A percentile compares a stretch with the other conserved stretches of the same genome.
Conservation (phyloP, 2,329 filamentous ascomycete species). For the Pestalotiopsis sp. region DNA sequence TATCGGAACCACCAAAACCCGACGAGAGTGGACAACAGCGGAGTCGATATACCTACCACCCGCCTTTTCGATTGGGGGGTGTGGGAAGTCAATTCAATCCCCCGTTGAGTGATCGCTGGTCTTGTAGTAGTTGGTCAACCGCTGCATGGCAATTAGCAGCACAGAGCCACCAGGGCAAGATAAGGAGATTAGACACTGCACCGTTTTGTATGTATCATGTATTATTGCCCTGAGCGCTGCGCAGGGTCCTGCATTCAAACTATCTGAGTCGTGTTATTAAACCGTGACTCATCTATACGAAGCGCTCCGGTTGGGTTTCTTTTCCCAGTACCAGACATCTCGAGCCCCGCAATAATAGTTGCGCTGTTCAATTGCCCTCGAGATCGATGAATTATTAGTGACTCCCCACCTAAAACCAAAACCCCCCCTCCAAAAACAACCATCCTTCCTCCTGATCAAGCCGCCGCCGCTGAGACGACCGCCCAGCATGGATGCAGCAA, state of each 20-base stretch:
- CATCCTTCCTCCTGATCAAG: background rate
- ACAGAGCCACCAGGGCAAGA: background rate
- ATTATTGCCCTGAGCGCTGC: too few species aligned
- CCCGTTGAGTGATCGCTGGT: background rate
- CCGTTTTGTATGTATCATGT: too few species aligned
- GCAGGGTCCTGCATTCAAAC: too few species aligned
- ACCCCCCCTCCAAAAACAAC: background rate
- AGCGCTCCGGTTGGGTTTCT: background rate
- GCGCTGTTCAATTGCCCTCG: background rate
- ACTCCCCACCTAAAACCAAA: background rate
- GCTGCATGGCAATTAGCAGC: background rate
- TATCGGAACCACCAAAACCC: background rate
- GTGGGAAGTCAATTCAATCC: background rate
- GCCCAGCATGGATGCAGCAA: constrained; percentile 43
- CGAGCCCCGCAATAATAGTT: background rate
- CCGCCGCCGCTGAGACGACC: background rate
- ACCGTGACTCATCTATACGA: background rate
- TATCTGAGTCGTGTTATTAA: background rate
- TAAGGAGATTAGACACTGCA: background rate
- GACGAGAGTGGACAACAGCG: background rate
- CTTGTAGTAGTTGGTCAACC: background rate
- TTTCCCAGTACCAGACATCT: background rate
- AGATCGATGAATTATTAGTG: background rate
- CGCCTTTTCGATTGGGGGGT: background rate
- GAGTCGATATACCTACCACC: background rate